Percentiles rank a stretch among this genome's conserved stretches.
Evolutionary conservation across 257 asterid genomes (phyloP).

Genomic region (Plantago elongata): DNA sequence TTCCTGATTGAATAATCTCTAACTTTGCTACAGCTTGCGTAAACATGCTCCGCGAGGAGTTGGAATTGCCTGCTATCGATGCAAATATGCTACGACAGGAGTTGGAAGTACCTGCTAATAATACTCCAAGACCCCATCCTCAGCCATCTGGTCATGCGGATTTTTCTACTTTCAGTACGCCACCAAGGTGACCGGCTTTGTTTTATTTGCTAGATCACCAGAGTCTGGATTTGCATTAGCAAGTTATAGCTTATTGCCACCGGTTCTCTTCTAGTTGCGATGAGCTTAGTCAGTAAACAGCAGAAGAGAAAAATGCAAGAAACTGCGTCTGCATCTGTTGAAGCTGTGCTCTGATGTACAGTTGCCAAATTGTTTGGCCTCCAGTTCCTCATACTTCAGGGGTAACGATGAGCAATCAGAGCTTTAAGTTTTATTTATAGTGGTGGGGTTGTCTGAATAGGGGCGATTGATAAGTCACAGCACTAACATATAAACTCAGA

Average conservation of each 20-base stretch:
- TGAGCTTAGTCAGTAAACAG: conserved; percentile 18
- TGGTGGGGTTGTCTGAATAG: conserved; percentile 12
- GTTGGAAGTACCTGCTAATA: conserved; percentile 44
- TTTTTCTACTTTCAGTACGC: conserved; percentile 31
- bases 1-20: conserved; percentile 12
- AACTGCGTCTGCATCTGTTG: conserved; percentile 3
- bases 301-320: conserved; percentile 20
- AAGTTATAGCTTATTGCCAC: conserved; percentile 13
- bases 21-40: conserved; percentile 37
- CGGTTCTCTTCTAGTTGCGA: conserved; percentile 17
- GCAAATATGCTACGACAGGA: conserved; percentile 51
- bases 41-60: conserved; percentile 65
- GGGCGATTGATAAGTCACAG: conserved; percentile 10
- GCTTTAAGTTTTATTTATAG: conserved; percentile 13
- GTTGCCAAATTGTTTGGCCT: conserved; percentile 19
- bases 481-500: conserved; percentile 12
- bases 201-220: conserved; percentile 5
- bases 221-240: conserved; percentile 18
- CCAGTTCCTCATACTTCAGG: not conserved
- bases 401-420: conserved; percentile 18
- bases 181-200: conserved; percentile 47
- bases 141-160: conserved; percentile 38
- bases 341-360: conserved; percentile 18
- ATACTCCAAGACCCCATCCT: conserved; percentile 40
- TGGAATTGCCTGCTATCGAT: conserved; percentile 52